These are phyloP conservation scores for Plantago coronopus DNA, from an alignment of 305 asterid species.

Conservation along the genomic window DNA sequence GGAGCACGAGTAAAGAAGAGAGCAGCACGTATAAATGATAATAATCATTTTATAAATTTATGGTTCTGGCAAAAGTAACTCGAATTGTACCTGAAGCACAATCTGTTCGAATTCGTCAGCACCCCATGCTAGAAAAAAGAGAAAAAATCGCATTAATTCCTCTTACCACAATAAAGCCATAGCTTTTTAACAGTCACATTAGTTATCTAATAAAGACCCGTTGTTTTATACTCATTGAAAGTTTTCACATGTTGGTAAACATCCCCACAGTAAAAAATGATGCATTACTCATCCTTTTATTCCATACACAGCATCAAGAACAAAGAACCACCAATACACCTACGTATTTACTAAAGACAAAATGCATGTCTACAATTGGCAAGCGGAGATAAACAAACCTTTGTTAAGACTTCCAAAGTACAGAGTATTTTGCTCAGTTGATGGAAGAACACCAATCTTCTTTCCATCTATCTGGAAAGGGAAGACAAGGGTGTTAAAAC, in stretches of 20 bases:
- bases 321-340: not conserved
- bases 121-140: constrained; percentile 64
- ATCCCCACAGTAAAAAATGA: too few relatives aligned
- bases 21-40: not conserved
- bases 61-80: constrained; percentile 13
- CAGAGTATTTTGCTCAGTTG: constrained; percentile 66
- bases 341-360: not conserved
- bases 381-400: constrained; percentile 47
- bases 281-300: too few relatives aligned
- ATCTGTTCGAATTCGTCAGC: constrained; percentile 65
- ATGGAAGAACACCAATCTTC: constrained; percentile 82
- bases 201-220: too few relatives aligned
- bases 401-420: constrained; percentile 80
- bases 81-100: constrained; percentile 59
- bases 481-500: constrained; percentile 2
- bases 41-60: not conserved
- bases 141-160: constrained; percentile 24
- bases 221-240: too few relatives aligned
- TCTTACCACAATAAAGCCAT: too few relatives aligned
- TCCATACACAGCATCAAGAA: not conserved
- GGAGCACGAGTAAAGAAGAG: constrained; percentile 10
- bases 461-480: constrained; percentile 73
- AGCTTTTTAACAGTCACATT: too few relatives aligned
- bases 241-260: too few relatives aligned
- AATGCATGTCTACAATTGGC: constrained; percentile 5